Base-by-base conservation (phyloP, 2,329 filamentous ascomycete species). In the Drechslera avenae region DNA sequence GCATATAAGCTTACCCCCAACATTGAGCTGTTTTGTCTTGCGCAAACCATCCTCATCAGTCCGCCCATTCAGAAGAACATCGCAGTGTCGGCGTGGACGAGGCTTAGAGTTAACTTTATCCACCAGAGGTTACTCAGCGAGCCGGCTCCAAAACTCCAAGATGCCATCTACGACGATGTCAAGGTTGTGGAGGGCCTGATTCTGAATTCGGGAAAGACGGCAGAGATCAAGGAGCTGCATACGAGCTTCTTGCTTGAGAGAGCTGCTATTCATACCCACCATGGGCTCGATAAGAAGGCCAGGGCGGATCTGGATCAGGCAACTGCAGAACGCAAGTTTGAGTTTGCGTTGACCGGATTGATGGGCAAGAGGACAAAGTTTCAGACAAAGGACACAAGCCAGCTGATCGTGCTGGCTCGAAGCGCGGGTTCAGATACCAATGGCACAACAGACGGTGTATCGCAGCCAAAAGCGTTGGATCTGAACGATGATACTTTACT, bases 401-500 rank as follows among this genome's bases (percentile, higher is more conserved):
- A 99, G 72, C 80, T 99, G 21, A 89, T 99, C 1, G 90, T 99
- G 2, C 78, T 97, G 23, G 94, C 94, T 1, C 91, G 85, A 71
- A 97, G 92, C 68, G 79, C 78, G 10, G 75, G 43, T 3, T 52
- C 60, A 31, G 52, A 62, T 6, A 49, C 45, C 7, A 60, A 59
- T 10, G 43, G 35, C 13, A 46, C 53, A 6, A 46, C 55, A 4
- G 50, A 62, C 36, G 57, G 61, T 31, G 51, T 69, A 3, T 74
- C 75, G 2, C 76, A 73, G 35, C 91, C 91, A 0, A 83, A 87
- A 61, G 86, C 87, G 2, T 72, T 97, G 12, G 83, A 88, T 30
- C 77, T 97, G 3, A 95, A 97, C 67, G 90, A 99, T 63, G 94
- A 99, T 69, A 97, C 94, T 0, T 80, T 99, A 0, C 80, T 97